Percentiles rank a stretch among this genome's conserved stretches.
phyloP scores from a whole-genome alignment of 2,329 filamentous ascomycete species.

The Metarhizium album region DNA sequence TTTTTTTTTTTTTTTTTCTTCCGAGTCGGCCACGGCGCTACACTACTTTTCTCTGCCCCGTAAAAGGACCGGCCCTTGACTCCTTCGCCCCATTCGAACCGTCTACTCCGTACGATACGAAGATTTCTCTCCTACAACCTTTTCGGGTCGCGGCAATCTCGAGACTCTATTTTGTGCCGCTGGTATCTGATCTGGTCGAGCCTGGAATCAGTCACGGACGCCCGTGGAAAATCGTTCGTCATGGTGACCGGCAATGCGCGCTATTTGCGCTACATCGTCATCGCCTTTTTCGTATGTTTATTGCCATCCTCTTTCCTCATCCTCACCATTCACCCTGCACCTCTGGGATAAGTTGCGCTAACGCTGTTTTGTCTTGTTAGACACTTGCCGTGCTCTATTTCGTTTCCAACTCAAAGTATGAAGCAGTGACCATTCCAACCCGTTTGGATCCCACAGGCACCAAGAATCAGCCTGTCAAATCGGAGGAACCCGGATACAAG shows the following conservation, averaged over 20 bases:
- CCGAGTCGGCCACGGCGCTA: background rate
- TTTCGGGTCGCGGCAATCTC: background rate
- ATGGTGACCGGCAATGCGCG: conserved; percentile 62
- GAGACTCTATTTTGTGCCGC: background rate
- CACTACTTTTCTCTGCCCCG: background rate
- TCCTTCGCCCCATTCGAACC: background rate
- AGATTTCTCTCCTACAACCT: background rate
- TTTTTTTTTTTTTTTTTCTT: background rate
- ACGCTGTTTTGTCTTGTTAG: conserved; percentile 21
- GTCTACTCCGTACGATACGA: background rate
- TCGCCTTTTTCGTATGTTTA: conserved; percentile 71
- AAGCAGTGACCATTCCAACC: conserved; percentile 24
- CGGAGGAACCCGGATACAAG: background rate
- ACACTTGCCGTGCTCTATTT: conserved; percentile 70
- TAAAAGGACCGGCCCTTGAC: background rate
- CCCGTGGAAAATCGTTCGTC: conserved; percentile 14
- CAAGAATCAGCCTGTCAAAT: background rate
- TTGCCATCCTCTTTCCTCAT: background rate
- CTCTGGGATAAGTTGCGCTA: background rate
- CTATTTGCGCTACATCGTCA: conserved; percentile 67
- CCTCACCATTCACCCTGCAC: background rate
- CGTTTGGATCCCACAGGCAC: background rate
- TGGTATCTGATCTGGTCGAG: background rate
- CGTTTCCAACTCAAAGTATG: conserved; percentile 50
- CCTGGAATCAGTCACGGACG: conserved; percentile 1